A percentile compares a stretch with the other conserved stretches of the same genome.
phyloP scores from a whole-genome alignment of 768 basidiomycete species.

The Udeniomyces megalosporus region DNA sequence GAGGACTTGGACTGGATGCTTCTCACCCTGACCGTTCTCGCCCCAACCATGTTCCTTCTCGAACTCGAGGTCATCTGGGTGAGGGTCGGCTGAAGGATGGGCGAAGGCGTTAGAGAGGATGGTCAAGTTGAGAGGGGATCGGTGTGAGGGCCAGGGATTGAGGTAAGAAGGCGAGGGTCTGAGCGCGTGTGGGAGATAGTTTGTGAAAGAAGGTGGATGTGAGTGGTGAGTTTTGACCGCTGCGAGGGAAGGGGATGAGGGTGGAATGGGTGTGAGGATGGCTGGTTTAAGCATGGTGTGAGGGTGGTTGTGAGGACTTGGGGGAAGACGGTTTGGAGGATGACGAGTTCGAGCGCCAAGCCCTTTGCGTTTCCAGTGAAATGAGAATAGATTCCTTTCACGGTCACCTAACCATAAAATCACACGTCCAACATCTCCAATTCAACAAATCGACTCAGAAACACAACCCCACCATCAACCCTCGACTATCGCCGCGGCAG shows the following conservation, averaged over 20 bases:
- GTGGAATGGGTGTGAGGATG: too few relatives aligned
- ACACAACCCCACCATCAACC: too few relatives aligned
- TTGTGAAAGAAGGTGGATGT: neutral
- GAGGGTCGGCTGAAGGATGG: neutral
- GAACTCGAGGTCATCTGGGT: constrained; percentile 1
- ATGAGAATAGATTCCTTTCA: too few relatives aligned
- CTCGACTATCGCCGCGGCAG: neutral
- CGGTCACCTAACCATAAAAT: too few relatives aligned
- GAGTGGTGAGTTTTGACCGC: constrained; percentile 36
- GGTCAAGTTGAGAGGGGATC: neutral
- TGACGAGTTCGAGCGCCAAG: too few relatives aligned
- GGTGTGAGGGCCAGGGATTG: constrained; percentile 12
- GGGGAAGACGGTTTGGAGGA: too few relatives aligned
- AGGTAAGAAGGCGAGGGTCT: constrained; percentile 2
- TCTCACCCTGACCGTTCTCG: neutral
- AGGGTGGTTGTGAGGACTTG: too few relatives aligned
- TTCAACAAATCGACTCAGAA: too few relatives aligned
- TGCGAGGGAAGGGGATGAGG: constrained; percentile 22
- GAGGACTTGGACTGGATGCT: neutral
- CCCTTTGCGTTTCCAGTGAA: too few relatives aligned
- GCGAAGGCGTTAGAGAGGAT: neutral
- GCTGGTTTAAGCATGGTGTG: too few relatives aligned
- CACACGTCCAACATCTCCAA: too few relatives aligned
- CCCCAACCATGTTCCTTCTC: neutral
- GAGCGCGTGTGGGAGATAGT: neutral